Evolutionary conservation across 768 basidiomycete genomes (phyloP), one percentile per base, ranked within the genome.

Genomic region (Mycena indigotica): DNA sequence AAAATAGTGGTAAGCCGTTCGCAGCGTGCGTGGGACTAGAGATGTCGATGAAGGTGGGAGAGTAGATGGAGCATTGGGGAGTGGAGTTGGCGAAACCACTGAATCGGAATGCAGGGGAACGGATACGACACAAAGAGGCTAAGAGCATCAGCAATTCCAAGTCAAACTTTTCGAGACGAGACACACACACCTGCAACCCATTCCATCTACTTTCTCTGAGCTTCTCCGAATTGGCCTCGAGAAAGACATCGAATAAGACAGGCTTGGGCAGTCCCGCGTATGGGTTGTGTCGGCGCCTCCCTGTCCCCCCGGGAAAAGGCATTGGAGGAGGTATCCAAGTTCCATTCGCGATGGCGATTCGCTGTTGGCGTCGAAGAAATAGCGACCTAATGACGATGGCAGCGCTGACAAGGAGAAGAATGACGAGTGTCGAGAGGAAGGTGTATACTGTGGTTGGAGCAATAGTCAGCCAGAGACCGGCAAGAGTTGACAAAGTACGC

Each of bases 401-500:
- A 13, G 67, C 72, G n/a, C 77, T 77, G 8, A 80, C 71, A n/a
- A 69, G 57, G 10, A 79, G 72, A 12, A 79, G 74, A n/a, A 79
- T 69, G 50, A 80, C 66, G 38, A 79, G 72, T 16, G 78, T 80
- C 19, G 78, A 77, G 19, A 73, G 65, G 17, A 68, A 66, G 10
- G 69, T 65, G 38, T 66, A 74, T 15, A 64, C 62, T 64, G 45
- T 3, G 29, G 2, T 10, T n/a, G n/a, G n/a, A n/a, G n/a, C n/a
- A n/a, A n/a, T n/a, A n/a, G n/a, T n/a, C n/a, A n/a, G n/a, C n/a
- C n/a, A n/a, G n/a, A n/a, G n/a, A n/a, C n/a, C n/a, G n/a, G n/a
- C n/a, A n/a, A n/a, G n/a, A n/a, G n/a, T n/a, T n/a, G n/a, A n/a
- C n/a, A n/a, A 15, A 24, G 26, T 24, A 39, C 58, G 58, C 21